Evolutionary conservation across 106 monocot species (phyloP), one percentile per base, ranked within the genome.

Genomic region (Agapanthus africanus): DNA sequence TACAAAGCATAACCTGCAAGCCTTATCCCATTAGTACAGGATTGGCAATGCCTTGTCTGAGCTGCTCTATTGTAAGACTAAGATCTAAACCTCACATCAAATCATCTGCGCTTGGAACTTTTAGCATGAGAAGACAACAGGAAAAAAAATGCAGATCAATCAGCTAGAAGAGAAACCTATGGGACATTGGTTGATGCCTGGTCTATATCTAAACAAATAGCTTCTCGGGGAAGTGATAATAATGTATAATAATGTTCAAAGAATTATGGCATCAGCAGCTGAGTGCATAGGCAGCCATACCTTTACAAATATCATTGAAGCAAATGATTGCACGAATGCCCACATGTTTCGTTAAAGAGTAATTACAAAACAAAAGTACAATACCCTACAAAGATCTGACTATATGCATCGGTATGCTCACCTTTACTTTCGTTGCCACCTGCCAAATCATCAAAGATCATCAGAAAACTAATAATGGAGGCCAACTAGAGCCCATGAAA

Each of bases 341-440:
- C n/a, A n/a, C n/a, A n/a, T n/a, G n/a, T n/a, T n/a, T n/a, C n/a
- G n/a, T n/a, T n/a, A n/a, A n/a, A n/a, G n/a, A n/a, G n/a, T n/a
- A n/a, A n/a, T n/a, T n/a, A n/a, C n/a, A n/a, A n/a, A n/a, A n/a
- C n/a, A n/a, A n/a, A n/a, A n/a, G n/a, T n/a, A n/a, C n/a, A n/a
- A 39, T 51, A 47, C 50, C 59, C 67, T 74, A 18, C 15, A n/a
- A 28, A 51, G 25, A 32, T 37, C n/a, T 37, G 42, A 11, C 16
- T 72, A 69, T 15, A 65, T 39, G 19, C 28, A 38, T 54, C 66
- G 38, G 31, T 25, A 46, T 18, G 71, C 89, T 85, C 85, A 90
- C 89, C 89, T 90, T 90, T 77, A 85, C 61, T 71, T 44, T 85
- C 59, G 79, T 31, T 19, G 77, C 71, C 18, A 82, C 85, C 89